Conservation (phyloP, 2,329 filamentous ascomycete genomes). For the Penicillium sp. region DNA sequence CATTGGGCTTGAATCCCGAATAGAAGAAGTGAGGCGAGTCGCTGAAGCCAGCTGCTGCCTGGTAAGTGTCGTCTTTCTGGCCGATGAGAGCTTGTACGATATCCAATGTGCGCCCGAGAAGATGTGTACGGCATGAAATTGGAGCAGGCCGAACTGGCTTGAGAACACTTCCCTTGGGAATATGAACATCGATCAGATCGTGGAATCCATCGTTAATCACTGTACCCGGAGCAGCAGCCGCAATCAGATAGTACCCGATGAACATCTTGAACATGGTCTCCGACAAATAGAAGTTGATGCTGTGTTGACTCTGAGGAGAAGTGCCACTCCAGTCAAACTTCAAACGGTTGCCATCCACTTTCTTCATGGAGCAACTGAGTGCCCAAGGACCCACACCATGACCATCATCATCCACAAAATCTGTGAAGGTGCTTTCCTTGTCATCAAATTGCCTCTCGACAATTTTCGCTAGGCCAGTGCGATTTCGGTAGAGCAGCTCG, state of each 20-base stretch:
- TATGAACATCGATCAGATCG: slow-evolving; percentile 49
- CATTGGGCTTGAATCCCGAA: slow-evolving; percentile 49
- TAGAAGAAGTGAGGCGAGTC: slow-evolving; percentile 54
- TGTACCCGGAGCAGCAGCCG: slow-evolving; percentile 48
- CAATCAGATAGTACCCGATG: slow-evolving; percentile 49
- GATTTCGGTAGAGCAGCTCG: slow-evolving; percentile 46
- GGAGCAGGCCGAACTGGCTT: slow-evolving; percentile 49
- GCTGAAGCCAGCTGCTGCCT: slow-evolving; percentile 51
- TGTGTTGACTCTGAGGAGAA: slow-evolving; percentile 46
- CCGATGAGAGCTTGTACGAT: slow-evolving; percentile 52
- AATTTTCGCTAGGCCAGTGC: slow-evolving; percentile 45
- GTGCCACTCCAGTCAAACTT: slow-evolving; percentile 52
- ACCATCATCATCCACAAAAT: slow-evolving; percentile 52
- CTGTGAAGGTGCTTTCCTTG: slow-evolving; percentile 46
- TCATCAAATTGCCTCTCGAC: slow-evolving; percentile 47
- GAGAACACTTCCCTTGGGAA: slow-evolving; percentile 47
- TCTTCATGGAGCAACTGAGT: slow-evolving; percentile 49
- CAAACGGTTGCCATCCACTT: slow-evolving; percentile 40
- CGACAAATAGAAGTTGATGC: slow-evolving; percentile 51
- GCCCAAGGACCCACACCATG: slow-evolving; percentile 48
- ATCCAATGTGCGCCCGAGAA: slow-evolving; percentile 50
- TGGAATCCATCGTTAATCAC: slow-evolving; percentile 54
- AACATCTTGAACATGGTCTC: slow-evolving; percentile 55
- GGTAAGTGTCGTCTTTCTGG: slow-evolving; percentile 47
- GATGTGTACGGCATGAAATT: slow-evolving; percentile 49